phyloP scores from a whole-genome alignment of 2,329 filamentous ascomycete genomes.

The Apiospora saccharicola region DNA sequence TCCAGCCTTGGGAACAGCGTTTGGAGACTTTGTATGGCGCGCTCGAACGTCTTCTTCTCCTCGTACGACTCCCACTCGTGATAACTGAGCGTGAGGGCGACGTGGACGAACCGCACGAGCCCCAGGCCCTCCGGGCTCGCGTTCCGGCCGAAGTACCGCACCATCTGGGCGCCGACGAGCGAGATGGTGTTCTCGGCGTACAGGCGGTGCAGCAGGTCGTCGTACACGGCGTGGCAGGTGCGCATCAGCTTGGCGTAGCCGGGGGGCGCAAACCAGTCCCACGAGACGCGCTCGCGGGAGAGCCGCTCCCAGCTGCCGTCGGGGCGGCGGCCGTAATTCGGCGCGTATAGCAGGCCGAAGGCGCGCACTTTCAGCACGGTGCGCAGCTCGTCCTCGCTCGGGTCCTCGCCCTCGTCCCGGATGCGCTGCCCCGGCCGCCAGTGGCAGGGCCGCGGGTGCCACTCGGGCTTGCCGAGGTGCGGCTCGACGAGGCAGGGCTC shows the following conservation, averaged over 20 bases:
- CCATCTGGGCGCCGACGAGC: slow-evolving; percentile 32
- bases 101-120: slow-evolving; percentile 30
- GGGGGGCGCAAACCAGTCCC: neutral
- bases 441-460: neutral
- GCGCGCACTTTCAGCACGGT: neutral
- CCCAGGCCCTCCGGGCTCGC: slow-evolving; percentile 32
- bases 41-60: slow-evolving; percentile 25
- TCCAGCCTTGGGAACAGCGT: slow-evolving; percentile 25
- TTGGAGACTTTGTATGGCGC: slow-evolving; percentile 25
- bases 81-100: slow-evolving; percentile 28
- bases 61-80: slow-evolving; percentile 24
- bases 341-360: neutral
- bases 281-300: neutral
- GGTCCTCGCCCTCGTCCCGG: slow-evolving; percentile 5
- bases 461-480: neutral
- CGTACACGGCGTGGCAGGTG: slow-evolving; percentile 29
- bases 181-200: slow-evolving; percentile 32
- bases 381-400: neutral
- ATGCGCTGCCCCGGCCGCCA: slow-evolving; percentile 14
- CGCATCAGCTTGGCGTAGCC: slow-evolving; percentile 27
- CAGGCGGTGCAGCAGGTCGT: slow-evolving; percentile 30
- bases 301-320: neutral
- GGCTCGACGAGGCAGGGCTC: slow-evolving; percentile 10
- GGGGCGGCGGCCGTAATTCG: neutral
- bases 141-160: slow-evolving; percentile 32